phyloP scores from a whole-genome alignment of 1,284 basidiomycete species.

The Leccinum glutinopallens region DNA sequence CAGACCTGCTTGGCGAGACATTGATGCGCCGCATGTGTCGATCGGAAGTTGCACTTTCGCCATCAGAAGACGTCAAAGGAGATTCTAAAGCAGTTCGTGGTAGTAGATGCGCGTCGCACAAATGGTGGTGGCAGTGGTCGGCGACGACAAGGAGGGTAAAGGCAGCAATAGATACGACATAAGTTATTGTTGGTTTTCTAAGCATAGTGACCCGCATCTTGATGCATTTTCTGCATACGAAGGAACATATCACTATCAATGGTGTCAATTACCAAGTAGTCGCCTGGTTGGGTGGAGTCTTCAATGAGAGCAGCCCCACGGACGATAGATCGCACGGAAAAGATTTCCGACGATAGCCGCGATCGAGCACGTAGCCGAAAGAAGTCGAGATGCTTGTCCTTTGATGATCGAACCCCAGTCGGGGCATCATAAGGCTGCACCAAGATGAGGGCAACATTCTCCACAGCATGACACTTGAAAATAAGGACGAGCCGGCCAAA shows the following conservation, averaged over 20 bases:
- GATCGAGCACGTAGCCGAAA: constrained; percentile 21
- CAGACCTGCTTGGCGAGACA: constrained; percentile 43
- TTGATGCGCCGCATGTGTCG: constrained; percentile 43
- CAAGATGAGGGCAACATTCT: constrained; percentile 22
- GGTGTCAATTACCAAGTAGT: constrained; percentile 25
- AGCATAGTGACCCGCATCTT: not conserved
- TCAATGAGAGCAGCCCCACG: constrained; percentile 28
- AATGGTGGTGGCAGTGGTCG: no score
- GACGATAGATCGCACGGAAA: constrained; percentile 29
- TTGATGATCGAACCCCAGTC: constrained; percentile 6
- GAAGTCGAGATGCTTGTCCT: constrained; percentile 30
- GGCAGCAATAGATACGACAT: no score
- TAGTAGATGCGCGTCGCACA: constrained; percentile 3
- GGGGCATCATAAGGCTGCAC: constrained; percentile 28
- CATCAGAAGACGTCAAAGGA: constrained; percentile 41
- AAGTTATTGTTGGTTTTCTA: not conserved
- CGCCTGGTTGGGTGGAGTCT: constrained; percentile 19
- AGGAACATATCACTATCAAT: not conserved
- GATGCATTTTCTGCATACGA: not conserved
- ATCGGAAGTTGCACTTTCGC: constrained; percentile 41
- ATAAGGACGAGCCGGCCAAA: constrained; percentile 28
- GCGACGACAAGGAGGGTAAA: no score
- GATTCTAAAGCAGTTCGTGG: constrained; percentile 28
- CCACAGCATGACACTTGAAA: constrained; percentile 24
- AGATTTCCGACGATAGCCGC: constrained; percentile 19